Evolutionary conservation across 1,284 basidiomycete genomes (phyloP), one percentile per base, ranked within the genome.

Genomic region (Xerocomus cyaneibrunnescens): DNA sequence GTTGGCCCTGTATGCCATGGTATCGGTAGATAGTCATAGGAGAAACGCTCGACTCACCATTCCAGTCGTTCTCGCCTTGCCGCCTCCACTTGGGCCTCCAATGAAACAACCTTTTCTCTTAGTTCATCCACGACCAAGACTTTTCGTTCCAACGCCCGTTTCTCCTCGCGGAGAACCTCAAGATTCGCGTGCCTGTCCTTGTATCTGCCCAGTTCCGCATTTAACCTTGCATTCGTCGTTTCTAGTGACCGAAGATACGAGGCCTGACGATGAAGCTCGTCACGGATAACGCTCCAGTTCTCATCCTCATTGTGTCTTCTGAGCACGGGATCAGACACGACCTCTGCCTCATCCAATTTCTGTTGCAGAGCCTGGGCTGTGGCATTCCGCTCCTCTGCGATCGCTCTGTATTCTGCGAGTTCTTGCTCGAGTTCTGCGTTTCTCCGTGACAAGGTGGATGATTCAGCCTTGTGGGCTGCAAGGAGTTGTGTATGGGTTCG

Each of bases 111-210:
- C 58, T 76, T 74, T 57, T 80, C 77, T 14, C 85, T 73, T 49
- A 89, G 64, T 32, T 78, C 76, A 9, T 88, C 85, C 32, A 80
- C 68, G 2, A 71, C 72, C 13, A 62, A 64, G 7, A 85, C 65
- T 59, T 81, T 85, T 17, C 71, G 66, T 62, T 90, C 83, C 37
- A 92, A 67, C 0, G 77, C 74, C 13, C 83, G 74, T 57, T 89
- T 90, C 68, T 91, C 85, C 64, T 92, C 90, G 44, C 79, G 76
- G 38, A 92, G 64, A 1, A 92, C 81, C 57, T 89, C 87, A 7
- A 87, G 68, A 58, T 80, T 84, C 3, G 75, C 70, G 35, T 84
- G 75, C 5, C 79, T 73, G 49, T 81, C 80, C 43, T 80, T 74
- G 22, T 87, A 72, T 5, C 74, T 61, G 9, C 67, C 70, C 14